A percentile compares a stretch with the other conserved stretches of the same genome.
Evolutionary conservation across 768 basidiomycete species (phyloP).

Genomic region (Psilocybe sp.): DNA sequence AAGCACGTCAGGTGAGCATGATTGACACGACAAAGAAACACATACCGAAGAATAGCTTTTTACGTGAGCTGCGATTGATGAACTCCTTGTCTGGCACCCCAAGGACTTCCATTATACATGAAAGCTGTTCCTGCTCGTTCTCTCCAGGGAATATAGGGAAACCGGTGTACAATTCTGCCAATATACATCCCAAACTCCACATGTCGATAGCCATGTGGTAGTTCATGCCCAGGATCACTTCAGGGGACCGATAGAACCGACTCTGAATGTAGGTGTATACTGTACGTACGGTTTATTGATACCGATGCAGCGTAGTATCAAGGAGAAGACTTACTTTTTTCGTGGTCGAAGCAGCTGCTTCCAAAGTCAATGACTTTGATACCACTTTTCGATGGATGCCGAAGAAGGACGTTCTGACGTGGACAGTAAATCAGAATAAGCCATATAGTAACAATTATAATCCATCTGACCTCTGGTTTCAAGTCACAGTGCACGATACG

Average conservation of each 20-base stretch:
- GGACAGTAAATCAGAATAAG: slow-evolving; percentile 3
- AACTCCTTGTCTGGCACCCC: slow-evolving; percentile 95
- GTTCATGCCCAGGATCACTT: slow-evolving; percentile 98
- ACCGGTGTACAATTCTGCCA: slow-evolving; percentile 95
- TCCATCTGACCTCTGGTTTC: slow-evolving; percentile 83
- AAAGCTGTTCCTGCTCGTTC: slow-evolving; percentile 96
- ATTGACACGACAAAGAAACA: background rate
- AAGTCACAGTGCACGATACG: slow-evolving; percentile 98
- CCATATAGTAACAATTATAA: background rate
- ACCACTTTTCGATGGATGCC: slow-evolving; percentile 93
- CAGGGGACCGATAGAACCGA: slow-evolving; percentile 99
- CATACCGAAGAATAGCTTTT: slow-evolving; percentile 95
- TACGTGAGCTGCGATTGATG: slow-evolving; percentile 88
- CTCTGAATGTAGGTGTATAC: slow-evolving; percentile 99
- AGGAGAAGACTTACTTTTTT: slow-evolving; percentile 73
- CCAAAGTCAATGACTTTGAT: slow-evolving; percentile 99
- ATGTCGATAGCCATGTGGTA: slow-evolving; percentile 99
- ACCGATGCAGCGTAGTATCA: slow-evolving; percentile 1
- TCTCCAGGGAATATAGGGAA: slow-evolving; percentile 99
- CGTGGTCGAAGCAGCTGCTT: slow-evolving; percentile 96
- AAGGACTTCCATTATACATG: slow-evolving; percentile 99
- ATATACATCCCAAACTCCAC: slow-evolving; percentile 99
- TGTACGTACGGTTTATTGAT: slow-evolving; percentile 27
- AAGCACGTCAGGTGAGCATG: slow-evolving; percentile 1
- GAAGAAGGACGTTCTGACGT: slow-evolving; percentile 84